phyloP scores from a whole-genome alignment of 371 early-diverging fungal species.

The Conidiobolus incongruus region DNA sequence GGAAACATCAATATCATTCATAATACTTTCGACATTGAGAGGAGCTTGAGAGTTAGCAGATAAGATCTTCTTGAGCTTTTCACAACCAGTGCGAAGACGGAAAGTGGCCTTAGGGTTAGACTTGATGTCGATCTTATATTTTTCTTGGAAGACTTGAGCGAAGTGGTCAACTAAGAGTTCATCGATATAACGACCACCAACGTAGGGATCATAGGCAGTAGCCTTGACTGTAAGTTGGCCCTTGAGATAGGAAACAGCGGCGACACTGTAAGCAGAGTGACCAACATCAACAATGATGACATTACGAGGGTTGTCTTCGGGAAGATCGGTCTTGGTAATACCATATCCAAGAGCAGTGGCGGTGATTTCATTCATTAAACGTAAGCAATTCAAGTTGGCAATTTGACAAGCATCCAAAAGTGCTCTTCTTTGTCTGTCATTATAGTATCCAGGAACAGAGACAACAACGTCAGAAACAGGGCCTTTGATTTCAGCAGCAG shows the following conservation, averaged over 20 bases:
- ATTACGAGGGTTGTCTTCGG: conserved; percentile 80
- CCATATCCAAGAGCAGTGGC: conserved; percentile 90
- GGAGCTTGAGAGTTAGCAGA: conserved; percentile 80
- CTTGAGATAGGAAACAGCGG: conserved; percentile 80
- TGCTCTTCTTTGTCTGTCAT: conserved; percentile 79
- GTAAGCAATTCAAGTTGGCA: conserved; percentile 79
- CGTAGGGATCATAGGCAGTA: conserved; percentile 71
- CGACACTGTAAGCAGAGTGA: conserved; percentile 73
- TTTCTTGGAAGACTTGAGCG: conserved; percentile 57
- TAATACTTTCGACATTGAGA: conserved; percentile 81
- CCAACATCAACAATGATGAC: conserved; percentile 91
- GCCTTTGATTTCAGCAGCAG: conserved; percentile 54
- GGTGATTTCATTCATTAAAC: conserved; percentile 82
- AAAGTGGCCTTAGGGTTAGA: conserved; percentile 75
- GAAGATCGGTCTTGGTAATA: conserved; percentile 91
- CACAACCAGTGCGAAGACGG: conserved; percentile 76
- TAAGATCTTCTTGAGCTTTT: conserved; percentile 90
- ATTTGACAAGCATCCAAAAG: conserved; percentile 74
- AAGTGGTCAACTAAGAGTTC: conserved; percentile 69
- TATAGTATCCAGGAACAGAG: conserved; percentile 88
- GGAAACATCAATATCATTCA: conserved; percentile 82
- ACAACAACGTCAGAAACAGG: conserved; percentile 86
- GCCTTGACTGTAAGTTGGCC: conserved; percentile 82
- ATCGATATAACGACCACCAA: conserved; percentile 93
- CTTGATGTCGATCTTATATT: conserved; percentile 84